These are phyloP conservation scores for Cystobasidium tubakii DNA, from an alignment of 768 basidiomycete species.

Conservation along the genomic window DNA sequence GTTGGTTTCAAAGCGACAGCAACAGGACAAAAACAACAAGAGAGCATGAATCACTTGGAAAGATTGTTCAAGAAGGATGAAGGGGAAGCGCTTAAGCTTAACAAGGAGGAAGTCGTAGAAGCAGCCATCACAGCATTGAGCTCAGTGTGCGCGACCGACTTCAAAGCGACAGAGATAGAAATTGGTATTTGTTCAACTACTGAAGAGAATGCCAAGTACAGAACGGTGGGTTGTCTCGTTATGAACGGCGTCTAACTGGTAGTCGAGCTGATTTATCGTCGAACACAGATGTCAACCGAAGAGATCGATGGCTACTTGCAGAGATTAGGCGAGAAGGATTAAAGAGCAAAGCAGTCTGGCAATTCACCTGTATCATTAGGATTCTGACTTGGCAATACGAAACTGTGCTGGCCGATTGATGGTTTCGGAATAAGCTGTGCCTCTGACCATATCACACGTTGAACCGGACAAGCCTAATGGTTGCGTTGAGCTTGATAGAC, in stretches of 20 bases:
- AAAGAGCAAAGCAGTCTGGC: conserved; percentile 4
- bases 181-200: conserved; percentile 81
- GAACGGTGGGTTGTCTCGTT: conserved; percentile 42
- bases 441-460: no score
- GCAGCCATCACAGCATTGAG: conserved; percentile 42
- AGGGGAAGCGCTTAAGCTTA: conserved; percentile 69
- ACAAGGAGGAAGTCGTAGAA: conserved; percentile 62
- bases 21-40: conserved; percentile 94
- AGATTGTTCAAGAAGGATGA: conserved; percentile 98
- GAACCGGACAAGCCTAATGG: no score
- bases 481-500: no score
- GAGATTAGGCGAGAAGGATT: conserved; percentile 52
- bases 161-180: conserved; percentile 91
- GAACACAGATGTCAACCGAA: conserved; percentile 49
- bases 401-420: neutral
- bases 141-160: conserved; percentile 82
- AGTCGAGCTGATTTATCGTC: neutral
- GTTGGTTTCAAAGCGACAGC: conserved; percentile 97
- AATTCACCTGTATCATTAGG: conserved; percentile 8
- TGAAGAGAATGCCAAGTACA: conserved; percentile 64
- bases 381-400: neutral
- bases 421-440: neutral
- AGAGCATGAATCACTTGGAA: conserved; percentile 96
- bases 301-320: conserved; percentile 51
- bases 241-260: neutral